Conservation (phyloP, 1,139 yeast species). For the Casaregolazyma lundiana region DNA sequence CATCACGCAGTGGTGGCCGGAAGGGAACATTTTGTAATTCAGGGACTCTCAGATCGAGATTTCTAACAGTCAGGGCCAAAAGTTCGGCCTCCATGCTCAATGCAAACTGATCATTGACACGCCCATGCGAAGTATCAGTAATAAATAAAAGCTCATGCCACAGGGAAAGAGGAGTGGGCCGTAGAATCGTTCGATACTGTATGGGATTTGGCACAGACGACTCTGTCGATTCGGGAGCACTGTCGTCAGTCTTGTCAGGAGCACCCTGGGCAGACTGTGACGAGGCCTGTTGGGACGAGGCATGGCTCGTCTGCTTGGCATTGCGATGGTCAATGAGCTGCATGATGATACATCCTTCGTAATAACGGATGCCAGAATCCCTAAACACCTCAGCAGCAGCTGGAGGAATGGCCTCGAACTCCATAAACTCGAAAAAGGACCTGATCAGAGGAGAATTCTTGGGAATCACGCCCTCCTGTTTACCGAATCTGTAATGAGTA, state of each 20-base stretch:
- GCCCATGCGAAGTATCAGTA: slow-evolving; percentile 63
- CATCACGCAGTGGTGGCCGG: slow-evolving; percentile 11
- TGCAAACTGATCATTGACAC: slow-evolving; percentile 75
- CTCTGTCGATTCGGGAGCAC: slow-evolving; percentile 4
- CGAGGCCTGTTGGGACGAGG: slow-evolving; percentile 1
- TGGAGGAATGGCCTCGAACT: slow-evolving; percentile 79
- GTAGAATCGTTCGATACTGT: slow-evolving; percentile 67
- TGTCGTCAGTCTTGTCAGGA: neutral
- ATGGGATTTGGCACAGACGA: slow-evolving; percentile 45
- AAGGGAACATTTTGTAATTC: neutral
- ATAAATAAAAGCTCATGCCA: slow-evolving; percentile 83
- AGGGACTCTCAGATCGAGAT: slow-evolving; percentile 64
- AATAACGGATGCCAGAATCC: slow-evolving; percentile 76
- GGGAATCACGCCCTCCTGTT: slow-evolving; percentile 74
- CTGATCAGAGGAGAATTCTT: slow-evolving; percentile 75
- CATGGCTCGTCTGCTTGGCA: slow-evolving; percentile 8
- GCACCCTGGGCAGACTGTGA: neutral
- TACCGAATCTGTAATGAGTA: slow-evolving; percentile 78
- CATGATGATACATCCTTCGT: slow-evolving; percentile 84
- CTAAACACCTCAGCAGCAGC: slow-evolving; percentile 84
- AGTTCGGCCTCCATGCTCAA: slow-evolving; percentile 81
- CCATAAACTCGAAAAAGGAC: slow-evolving; percentile 66
- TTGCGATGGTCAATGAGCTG: slow-evolving; percentile 75
- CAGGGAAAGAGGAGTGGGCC: slow-evolving; percentile 75
- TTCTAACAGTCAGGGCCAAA: slow-evolving; percentile 69